Base-by-base conservation (phyloP, 2,329 filamentous ascomycete genomes). In the Pseudogymnoascus sp. region DNA sequence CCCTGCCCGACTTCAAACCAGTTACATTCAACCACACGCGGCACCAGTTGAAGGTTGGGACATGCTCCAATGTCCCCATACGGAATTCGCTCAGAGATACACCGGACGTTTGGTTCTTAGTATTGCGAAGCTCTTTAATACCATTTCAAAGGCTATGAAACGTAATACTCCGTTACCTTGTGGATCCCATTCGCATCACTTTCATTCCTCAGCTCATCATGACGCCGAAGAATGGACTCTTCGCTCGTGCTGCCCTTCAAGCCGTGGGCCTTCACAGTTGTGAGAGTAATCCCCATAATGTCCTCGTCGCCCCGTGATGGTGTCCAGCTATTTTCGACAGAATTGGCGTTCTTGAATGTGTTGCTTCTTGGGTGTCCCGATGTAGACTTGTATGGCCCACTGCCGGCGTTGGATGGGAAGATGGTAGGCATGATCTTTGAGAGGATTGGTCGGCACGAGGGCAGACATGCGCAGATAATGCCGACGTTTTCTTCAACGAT, bases 401-500 rank as follows among this genome's bases (percentile, higher is more conserved):
- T 63, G 55, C 13, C 42, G 13, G 40, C 33, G 27, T 18, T 40
- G 9, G 27, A 62, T 31, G 66, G 66, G 42, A 69, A 69, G 2
- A 68, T 21, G 5, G 35, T 60, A 2, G 68, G 67, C 13, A 71
- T 63, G 7, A 71, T 8, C 15, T 64, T 58, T 4, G 66, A 39
- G 6, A 75, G 68, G 0, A 71, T 68, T n/a, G 69, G 67, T 40
- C 72, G 69, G 58, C 72, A 69, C 68, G 74, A 74, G 8, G 75
- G 74, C 5, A 76, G 70, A 60, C 73, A 76, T 13, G 74, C 72
- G 61, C 74, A 75, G 33, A 74, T 72, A n/a, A 76, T 71, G 12
- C 68, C 73, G 12, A 70, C 66, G 58, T 72, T 73, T 27, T 70
- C 68, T 68, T 76, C 75, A 33, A 76, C 66, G 8, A 72, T 70